Base-by-base conservation (phyloP, 1,284 basidiomycete species). In the Moesziomyces antarcticus region DNA sequence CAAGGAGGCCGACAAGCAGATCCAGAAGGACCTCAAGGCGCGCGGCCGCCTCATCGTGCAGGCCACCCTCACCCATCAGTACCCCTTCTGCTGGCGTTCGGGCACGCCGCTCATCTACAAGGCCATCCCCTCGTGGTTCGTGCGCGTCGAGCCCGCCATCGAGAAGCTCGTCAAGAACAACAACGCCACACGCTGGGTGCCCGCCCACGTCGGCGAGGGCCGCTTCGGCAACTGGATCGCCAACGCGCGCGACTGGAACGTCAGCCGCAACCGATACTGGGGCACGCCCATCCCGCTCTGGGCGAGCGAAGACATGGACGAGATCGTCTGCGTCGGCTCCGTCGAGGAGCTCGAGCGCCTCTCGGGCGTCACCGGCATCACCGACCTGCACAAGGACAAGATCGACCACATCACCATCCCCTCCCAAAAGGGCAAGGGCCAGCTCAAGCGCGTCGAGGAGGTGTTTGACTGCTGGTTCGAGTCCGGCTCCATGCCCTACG, bases 381-480 rank as follows among this genome's bases (percentile, higher is more conserved):
- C 86, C n/a, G 96, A 99, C 85, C 85, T 99, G 51, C 97, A 99
- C 86, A 88, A 94, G 61, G 94, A 99, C 75, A 93, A 90, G 83
- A 94, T 99, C 79, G 95, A 98, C 85, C 89, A 93, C 82, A 93
- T 99, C 86, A 95, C 93, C 60, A 98, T 99, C 80, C 97, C 96
- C 5, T 97, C 94, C 35, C 88, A 91, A 82, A 86, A 90, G 84
- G 96, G 95, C 70, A 97, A 95, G 82, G 97, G 96, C 21, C 85
- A 86, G 21, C 87, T 99, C 45, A 93, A 89, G 85, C 90, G 96
- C 63, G 89, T 98, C 20, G 93, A 97, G 67, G 97, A 98, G 85
- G 94, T 99, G 33, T 99, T 99, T 85, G 97, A 99, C 85, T 99
- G 97, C 85, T 99, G 97, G 97, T 99, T 99, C 85, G 97, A 99